A percentile compares a stretch with the other conserved stretches of the same genome.
Evolutionary conservation across 169 alveolate species (phyloP).

Genomic region (Prorocentrum cordatum): DNA sequence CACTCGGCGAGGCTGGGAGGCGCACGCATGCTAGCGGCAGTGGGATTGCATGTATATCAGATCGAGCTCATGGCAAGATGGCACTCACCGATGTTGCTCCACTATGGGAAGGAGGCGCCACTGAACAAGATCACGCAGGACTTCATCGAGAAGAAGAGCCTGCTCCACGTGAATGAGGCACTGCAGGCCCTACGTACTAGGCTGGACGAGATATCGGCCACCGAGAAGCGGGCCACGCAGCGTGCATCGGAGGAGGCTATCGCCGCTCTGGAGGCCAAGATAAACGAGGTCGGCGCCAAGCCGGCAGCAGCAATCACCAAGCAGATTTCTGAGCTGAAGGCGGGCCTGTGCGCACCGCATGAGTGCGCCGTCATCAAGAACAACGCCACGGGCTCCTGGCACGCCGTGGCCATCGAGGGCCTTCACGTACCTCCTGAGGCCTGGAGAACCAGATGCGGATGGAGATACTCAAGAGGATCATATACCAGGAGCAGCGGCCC

Average conservation of each 20-base stretch:
- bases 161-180: too few species aligned
- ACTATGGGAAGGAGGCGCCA: background rate
- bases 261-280: background rate
- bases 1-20: background rate
- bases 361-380: background rate
- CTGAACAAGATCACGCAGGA: background rate
- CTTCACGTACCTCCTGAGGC: background rate
- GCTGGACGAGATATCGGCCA: background rate
- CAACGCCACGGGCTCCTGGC: background rate
- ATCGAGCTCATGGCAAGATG: conserved; percentile 18
- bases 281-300: background rate
- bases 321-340: background rate
- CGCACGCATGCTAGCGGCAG: background rate
- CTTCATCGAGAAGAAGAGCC: too few species aligned
- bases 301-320: background rate
- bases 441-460: background rate
- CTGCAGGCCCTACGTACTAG: background rate
- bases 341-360: background rate
- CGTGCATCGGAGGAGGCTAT: background rate
- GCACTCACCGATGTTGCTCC: conserved; percentile 20
- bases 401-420: background rate
- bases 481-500: too few species aligned
- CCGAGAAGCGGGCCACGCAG: background rate
- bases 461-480: too few species aligned
- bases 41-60: conserved; percentile 4